Evolutionary conservation across 2,329 filamentous ascomycete genomes (phyloP), one percentile per base, ranked within the genome.

Genomic region (Sporothrix sp.): DNA sequence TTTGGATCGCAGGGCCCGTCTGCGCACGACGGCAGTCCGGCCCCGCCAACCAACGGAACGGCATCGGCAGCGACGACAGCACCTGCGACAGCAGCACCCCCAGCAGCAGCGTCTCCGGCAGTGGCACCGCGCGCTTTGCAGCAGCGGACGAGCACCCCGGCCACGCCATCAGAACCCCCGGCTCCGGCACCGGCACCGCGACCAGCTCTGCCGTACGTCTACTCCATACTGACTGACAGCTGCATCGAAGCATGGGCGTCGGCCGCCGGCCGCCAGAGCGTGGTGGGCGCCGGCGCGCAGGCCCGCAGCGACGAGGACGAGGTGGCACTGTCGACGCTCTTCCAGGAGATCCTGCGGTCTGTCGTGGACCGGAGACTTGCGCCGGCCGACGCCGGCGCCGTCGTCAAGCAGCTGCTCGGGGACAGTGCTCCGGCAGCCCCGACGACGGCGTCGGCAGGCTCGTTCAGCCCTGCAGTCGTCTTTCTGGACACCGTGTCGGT

Each of bases 401-500:
- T 82, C 51, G 75, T 95, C 52, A 85, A 82, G 60, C 81, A 89
- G 54, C 85, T 95, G 23, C 69, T 94, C 28, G 48, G 52, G 11
- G 36, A 50, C 16, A n/a, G 44, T 25, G 42, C 4, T 8, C 7
- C 48, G 4, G 11, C 32, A 3, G 20, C 50, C 1, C 13, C 33
- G 27, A 23, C 37, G 4, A 32, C 39, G 2, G 75, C 48, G 3
- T 9, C 40, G 7, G 70, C 73, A 50, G 65, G 21, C 16, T 33
- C 65, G 27, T 78, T 85, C 57, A 80, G 85, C 60, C 70, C 81
- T 4, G 76, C 81, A 49, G 80, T 81, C 3, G 70, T 90, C 16
- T 93, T 97, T 61, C 77, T 95, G 56, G 90, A 95, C 66, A 86
- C 81, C 0, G 69, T 97, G 32, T 86, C 87, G 3, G 82, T 93